Evolutionary conservation across 1,284 basidiomycete genomes (phyloP).

Genomic region (Agaricales sp.): DNA sequence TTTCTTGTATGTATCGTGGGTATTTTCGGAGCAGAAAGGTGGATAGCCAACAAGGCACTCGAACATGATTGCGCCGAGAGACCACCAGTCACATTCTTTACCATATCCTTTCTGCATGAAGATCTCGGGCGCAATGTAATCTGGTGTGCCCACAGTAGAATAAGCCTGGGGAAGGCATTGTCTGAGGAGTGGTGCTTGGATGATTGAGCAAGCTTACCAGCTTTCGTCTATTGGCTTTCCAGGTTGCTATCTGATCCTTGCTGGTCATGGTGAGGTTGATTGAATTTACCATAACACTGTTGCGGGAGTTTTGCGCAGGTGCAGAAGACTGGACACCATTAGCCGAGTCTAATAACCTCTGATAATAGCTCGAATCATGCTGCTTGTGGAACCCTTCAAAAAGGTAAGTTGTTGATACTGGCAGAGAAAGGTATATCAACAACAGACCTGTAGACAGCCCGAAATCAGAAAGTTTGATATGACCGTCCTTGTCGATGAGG

Average conservation of each 20-base stretch:
- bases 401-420: too few species aligned
- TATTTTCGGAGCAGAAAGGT: slow-evolving; percentile 95
- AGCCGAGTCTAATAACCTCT: slow-evolving; percentile 51
- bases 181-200: not conserved
- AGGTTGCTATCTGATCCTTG: slow-evolving; percentile 89
- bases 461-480: slow-evolving; percentile 94
- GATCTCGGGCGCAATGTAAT: slow-evolving; percentile 99
- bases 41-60: slow-evolving; percentile 97
- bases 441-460: slow-evolving; percentile 72
- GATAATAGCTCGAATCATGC: slow-evolving; percentile 88
- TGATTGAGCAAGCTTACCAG: slow-evolving; percentile 62
- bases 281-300: slow-evolving; percentile 80
- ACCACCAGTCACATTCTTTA: slow-evolving; percentile 99
- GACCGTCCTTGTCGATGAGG: slow-evolving; percentile 81
- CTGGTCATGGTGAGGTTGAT: slow-evolving; percentile 92
- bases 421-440: too few species aligned
- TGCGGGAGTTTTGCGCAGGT: slow-evolving; percentile 39
- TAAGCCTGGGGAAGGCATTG: slow-evolving; percentile 64
- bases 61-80: slow-evolving; percentile 96
- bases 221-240: slow-evolving; percentile 98
- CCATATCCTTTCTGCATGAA: slow-evolving; percentile 96
- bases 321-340: slow-evolving; percentile 23
- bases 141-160: slow-evolving; percentile 98
- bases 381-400: slow-evolving; percentile 81
- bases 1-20: slow-evolving; percentile 99